Percentiles rank a stretch among this genome's conserved stretches.
phyloP scores from a whole-genome alignment of 768 basidiomycete genomes.

The Termitomyces sp. region DNA sequence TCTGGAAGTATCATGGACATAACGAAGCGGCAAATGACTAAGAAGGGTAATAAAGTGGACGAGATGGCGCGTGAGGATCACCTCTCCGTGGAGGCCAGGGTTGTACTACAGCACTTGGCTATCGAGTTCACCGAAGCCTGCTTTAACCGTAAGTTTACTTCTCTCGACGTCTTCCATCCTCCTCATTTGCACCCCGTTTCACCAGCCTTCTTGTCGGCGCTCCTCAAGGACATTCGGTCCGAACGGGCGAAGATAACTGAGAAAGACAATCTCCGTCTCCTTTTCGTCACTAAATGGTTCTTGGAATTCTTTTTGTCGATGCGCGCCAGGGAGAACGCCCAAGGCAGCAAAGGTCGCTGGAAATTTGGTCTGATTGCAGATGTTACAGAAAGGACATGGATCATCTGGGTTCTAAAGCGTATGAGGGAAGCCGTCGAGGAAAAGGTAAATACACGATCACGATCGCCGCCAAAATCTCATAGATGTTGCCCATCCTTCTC shows the following conservation, averaged over 20 bases:
- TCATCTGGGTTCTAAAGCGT: slow-evolving; percentile 85
- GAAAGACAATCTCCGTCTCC: slow-evolving; percentile 86
- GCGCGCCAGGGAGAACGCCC: slow-evolving; percentile 34
- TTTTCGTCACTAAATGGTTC: slow-evolving; percentile 89
- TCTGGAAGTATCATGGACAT: slow-evolving; percentile 71
- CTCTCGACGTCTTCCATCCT: slow-evolving; percentile 11
- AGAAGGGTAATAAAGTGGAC: slow-evolving; percentile 59
- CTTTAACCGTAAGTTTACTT: slow-evolving; percentile 74
- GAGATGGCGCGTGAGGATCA: slow-evolving; percentile 68
- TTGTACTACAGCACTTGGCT: slow-evolving; percentile 65
- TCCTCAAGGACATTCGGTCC: slow-evolving; percentile 91
- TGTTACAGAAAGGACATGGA: slow-evolving; percentile 83
- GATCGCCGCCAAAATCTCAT: slow-evolving; percentile 1
- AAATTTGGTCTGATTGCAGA: slow-evolving; percentile 75
- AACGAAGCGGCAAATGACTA: slow-evolving; percentile 54
- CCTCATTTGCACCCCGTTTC: neutral
- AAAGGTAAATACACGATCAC: slow-evolving; percentile 49
- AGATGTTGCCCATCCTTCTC: slow-evolving; percentile 1
- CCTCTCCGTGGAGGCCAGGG: slow-evolving; percentile 60
- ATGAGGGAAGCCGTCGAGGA: slow-evolving; percentile 91
- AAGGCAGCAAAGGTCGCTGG: slow-evolving; percentile 38
- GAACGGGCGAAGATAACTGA: slow-evolving; percentile 92
- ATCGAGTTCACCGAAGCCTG: slow-evolving; percentile 74
- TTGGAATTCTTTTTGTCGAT: slow-evolving; percentile 82
- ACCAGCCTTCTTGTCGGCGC: slow-evolving; percentile 79